Evolutionary conservation across 805 yeast species (phyloP).

Genomic region (Pichia californica): DNA sequence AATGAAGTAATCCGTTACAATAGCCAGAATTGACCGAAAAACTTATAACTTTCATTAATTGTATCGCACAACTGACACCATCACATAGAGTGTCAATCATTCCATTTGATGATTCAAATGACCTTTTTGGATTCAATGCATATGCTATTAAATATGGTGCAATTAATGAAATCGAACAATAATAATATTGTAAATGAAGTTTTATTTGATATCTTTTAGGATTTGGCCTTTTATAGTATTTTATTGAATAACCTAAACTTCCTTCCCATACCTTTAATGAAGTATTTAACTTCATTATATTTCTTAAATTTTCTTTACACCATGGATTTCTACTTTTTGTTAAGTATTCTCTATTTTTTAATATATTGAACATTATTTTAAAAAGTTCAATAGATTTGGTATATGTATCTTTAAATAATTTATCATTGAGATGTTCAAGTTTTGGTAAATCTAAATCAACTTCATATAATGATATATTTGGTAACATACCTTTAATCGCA

Average conservation of each 20-base stretch:
- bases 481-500: conserved; percentile 31
- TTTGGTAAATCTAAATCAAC: conserved; percentile 29
- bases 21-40: conserved; percentile 12
- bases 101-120: conserved; percentile 22
- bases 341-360: conserved; percentile 26
- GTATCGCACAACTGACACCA: conserved; percentile 29
- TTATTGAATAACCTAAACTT: conserved; percentile 15
- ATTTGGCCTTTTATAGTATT: conserved; percentile 13
- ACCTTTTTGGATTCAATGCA: conserved; percentile 19
- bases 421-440: conserved; percentile 10
- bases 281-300: conserved; percentile 24
- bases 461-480: conserved; percentile 29
- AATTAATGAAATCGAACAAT: conserved; percentile 26
- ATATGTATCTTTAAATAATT: conserved; percentile 16
- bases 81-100: conserved; percentile 24
- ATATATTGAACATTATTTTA: conserved; percentile 25
- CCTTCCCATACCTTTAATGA: conserved; percentile 22
- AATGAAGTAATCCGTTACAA: conserved; percentile 29
- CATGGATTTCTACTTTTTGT: conserved; percentile 24
- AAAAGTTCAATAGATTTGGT: conserved; percentile 23
- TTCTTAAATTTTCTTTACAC: conserved; percentile 26
- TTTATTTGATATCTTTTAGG: conserved; percentile 27
- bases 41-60: conserved; percentile 22
- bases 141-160: conserved; percentile 31
- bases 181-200: conserved; percentile 28